These are phyloP conservation scores for Yamadazyma nakazawae DNA, from an alignment of 805 yeast species.

Conservation along the genomic window DNA sequence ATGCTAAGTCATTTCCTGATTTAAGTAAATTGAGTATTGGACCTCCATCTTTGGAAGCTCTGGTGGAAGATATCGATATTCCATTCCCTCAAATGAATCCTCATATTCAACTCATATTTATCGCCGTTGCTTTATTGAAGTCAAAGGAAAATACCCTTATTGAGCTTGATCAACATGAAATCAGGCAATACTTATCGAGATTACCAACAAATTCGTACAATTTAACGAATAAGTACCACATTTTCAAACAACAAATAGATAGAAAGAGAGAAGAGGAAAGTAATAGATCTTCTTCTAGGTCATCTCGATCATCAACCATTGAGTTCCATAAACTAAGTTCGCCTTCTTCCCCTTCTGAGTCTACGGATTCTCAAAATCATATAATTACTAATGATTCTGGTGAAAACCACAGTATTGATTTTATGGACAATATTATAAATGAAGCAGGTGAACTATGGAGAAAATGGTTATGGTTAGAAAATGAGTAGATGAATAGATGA, in stretches of 20 bases:
- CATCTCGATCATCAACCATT: conserved; percentile 9
- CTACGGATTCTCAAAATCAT: conserved; percentile 11
- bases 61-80: conserved; percentile 18
- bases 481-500: not conserved
- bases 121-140: conserved; percentile 74
- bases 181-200: conserved; percentile 69
- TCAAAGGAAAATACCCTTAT: conserved; percentile 73
- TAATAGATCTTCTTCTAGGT: conserved; percentile 4
- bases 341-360: not conserved
- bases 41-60: not conserved
- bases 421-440: conserved; percentile 67
- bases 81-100: conserved; percentile 67
- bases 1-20: not conserved
- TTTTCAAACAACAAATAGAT: conserved; percentile 21
- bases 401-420: conserved; percentile 43
- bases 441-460: conserved; percentile 91
- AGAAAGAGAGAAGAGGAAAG: conserved; percentile 16
- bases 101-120: conserved; percentile 72
- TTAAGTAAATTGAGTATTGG: not conserved
- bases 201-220: conserved; percentile 46
- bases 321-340: not conserved
- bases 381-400: conserved; percentile 28
- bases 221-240: conserved; percentile 31
- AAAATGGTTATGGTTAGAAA: conserved; percentile 61
- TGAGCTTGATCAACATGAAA: conserved; percentile 89